Evolutionary conservation across 768 basidiomycete species (phyloP).

Genomic region (Lentinus tigrinus): DNA sequence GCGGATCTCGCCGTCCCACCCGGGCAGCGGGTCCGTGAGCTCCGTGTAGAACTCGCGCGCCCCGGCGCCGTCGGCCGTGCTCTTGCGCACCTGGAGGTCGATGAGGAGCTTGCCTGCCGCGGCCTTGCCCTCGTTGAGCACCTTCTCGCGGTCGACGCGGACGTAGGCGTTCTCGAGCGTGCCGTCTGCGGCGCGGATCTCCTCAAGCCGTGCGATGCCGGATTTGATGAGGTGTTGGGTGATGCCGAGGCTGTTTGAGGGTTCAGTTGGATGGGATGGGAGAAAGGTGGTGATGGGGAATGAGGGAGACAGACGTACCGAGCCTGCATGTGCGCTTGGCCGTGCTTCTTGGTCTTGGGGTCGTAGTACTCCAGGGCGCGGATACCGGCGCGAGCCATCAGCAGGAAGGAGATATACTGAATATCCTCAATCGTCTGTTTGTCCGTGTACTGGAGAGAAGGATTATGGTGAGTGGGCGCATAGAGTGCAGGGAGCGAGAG

Average conservation of each 20-base stretch:
- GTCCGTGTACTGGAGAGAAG: constrained; percentile 54
- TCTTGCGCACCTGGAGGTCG: constrained; percentile 81
- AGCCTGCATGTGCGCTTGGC: constrained; percentile 90
- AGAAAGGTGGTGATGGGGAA: too few species aligned
- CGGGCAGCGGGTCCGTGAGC: constrained; percentile 68
- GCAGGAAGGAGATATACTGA: constrained; percentile 76
- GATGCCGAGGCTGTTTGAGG: constrained; percentile 66
- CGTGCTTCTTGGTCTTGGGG: constrained; percentile 76
- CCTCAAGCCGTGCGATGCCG: constrained; percentile 70
- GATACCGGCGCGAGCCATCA: constrained; percentile 85
- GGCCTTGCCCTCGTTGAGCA: constrained; percentile 62
- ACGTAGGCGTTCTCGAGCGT: constrained; percentile 68
- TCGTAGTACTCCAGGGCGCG: constrained; percentile 83
- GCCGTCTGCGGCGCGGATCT: constrained; percentile 56
- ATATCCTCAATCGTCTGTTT: constrained; percentile 72
- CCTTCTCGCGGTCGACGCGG: constrained; percentile 67
- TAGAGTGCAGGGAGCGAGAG: too few species aligned
- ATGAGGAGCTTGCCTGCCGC: constrained; percentile 74
- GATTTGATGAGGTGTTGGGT: constrained; percentile 73
- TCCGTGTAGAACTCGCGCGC: constrained; percentile 79
- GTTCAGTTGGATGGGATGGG: background rate
- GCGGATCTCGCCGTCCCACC: constrained; percentile 75
- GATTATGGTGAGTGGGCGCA: background rate
- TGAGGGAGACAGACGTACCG: constrained; percentile 48
- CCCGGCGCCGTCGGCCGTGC: constrained; percentile 79